Percentiles rank a stretch among this genome's conserved stretches.
These are phyloP conservation scores for Solanum dulcamara DNA, from an alignment of 257 asterid species.

Conservation along the genomic window DNA sequence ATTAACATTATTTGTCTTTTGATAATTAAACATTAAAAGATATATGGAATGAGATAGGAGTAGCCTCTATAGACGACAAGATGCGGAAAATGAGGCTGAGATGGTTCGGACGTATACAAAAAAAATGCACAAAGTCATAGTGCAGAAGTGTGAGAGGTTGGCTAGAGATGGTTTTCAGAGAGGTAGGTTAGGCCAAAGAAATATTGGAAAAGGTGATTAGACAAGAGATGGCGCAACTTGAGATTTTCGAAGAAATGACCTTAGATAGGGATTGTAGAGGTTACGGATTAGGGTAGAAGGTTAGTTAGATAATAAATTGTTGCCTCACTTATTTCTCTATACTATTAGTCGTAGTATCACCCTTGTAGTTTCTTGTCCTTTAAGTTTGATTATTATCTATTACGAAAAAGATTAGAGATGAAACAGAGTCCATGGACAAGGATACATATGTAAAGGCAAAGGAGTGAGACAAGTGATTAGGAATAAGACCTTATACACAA, in stretches of 20 bases:
- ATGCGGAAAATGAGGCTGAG: constrained; percentile 15
- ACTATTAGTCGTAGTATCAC: no score
- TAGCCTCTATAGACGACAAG: no score
- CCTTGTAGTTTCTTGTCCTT: neutral
- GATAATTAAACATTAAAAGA: no score
- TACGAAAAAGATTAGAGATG: neutral
- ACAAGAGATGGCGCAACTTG: neutral
- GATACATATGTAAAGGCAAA: neutral
- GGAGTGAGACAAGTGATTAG: neutral
- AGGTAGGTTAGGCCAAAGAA: neutral
- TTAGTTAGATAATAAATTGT: neutral
- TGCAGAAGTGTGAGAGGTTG: neutral
- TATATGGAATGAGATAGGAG: no score
- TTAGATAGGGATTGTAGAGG: neutral
- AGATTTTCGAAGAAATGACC: neutral
- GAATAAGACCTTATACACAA: neutral
- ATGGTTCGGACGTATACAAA: neutral
- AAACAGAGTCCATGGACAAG: neutral
- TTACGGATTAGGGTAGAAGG: neutral
- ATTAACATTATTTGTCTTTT: no score
- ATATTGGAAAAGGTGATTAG: no score
- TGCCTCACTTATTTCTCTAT: neutral
- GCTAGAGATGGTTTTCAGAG: neutral
- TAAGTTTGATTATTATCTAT: no score
- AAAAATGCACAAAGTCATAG: neutral